These are phyloP conservation scores for Heracleum sosnowskyi DNA, from an alignment of 129 eudicot genomes.

Conservation along the genomic window DNA sequence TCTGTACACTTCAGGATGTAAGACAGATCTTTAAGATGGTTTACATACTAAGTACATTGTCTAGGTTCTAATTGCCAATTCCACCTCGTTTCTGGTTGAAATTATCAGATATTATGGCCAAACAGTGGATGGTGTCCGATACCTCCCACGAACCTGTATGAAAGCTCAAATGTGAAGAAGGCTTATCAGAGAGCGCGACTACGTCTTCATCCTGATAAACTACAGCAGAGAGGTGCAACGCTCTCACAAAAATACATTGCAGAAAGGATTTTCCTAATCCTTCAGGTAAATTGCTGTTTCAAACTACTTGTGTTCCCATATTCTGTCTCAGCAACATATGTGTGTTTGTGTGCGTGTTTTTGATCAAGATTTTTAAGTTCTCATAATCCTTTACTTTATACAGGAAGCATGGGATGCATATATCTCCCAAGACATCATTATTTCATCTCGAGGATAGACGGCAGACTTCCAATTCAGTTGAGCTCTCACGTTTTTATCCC, in stretches of 20 bases:
- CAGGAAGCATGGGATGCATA: constrained; percentile 83
- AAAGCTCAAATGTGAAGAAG: constrained; percentile 54
- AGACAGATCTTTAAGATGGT: constrained; percentile 1
- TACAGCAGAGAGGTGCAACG: constrained; percentile 76
- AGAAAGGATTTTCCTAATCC: constrained; percentile 61
- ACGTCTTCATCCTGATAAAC: constrained; percentile 69
- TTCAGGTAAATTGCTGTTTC: constrained; percentile 37
- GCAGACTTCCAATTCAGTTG: not conserved
- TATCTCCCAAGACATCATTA: constrained; percentile 39
- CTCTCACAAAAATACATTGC: constrained; percentile 52
- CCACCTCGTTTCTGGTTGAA: not conserved
- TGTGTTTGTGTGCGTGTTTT: too few species aligned
- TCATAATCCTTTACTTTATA: not conserved
- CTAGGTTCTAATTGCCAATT: not conserved
- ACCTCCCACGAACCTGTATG: constrained; percentile 39
- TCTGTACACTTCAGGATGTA: constrained; percentile 69
- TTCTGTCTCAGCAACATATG: not conserved
- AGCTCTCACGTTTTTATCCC: not conserved
- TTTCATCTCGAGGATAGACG: constrained; percentile 7
- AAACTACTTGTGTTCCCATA: too few species aligned
- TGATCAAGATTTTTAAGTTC: not conserved
- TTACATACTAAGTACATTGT: not conserved
- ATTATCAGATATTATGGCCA: constrained; percentile 53
- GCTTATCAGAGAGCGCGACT: constrained; percentile 77
- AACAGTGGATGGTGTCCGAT: constrained; percentile 61